phyloP scores from a whole-genome alignment of 345 rosid genomes.

The Carallia pectinifolia region DNA sequence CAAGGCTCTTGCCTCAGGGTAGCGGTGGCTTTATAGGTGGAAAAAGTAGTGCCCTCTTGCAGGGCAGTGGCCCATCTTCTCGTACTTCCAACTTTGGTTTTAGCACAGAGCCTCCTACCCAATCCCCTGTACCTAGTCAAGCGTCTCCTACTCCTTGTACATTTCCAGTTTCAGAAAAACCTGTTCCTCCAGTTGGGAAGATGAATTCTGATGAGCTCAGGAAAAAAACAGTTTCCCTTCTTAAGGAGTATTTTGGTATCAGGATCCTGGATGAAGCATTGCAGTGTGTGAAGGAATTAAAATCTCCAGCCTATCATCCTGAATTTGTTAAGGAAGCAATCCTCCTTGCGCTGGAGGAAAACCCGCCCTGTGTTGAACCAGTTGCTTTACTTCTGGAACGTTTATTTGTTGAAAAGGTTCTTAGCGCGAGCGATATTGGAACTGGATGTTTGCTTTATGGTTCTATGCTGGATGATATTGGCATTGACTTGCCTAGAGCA shows the following conservation, averaged over 20 bases:
- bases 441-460: constrained; percentile 65
- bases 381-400: constrained; percentile 45
- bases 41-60: constrained; percentile 37
- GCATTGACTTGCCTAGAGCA: constrained; percentile 76
- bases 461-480: constrained; percentile 62
- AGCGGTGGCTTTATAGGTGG: constrained; percentile 32
- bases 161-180: constrained; percentile 28
- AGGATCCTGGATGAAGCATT: constrained; percentile 58
- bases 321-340: constrained; percentile 76
- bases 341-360: constrained; percentile 63
- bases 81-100: constrained; percentile 21
- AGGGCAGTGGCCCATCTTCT: constrained; percentile 28
- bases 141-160: constrained; percentile 19
- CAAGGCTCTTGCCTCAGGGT: constrained; percentile 35
- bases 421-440: constrained; percentile 43
- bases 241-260: constrained; percentile 66
- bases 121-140: constrained; percentile 21
- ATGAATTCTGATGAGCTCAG: constrained; percentile 39
- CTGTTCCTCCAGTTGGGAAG: constrained; percentile 24
- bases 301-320: constrained; percentile 54
- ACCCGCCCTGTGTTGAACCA: constrained; percentile 48
- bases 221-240: constrained; percentile 50
- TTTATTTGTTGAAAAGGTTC: constrained; percentile 38
- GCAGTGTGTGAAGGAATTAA: constrained; percentile 64
- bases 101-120: constrained; percentile 11